Evolutionary conservation across 2,329 filamentous ascomycete genomes (phyloP), one percentile per base, ranked within the genome.

Genomic region (Chrysoporthe cubensis): DNA sequence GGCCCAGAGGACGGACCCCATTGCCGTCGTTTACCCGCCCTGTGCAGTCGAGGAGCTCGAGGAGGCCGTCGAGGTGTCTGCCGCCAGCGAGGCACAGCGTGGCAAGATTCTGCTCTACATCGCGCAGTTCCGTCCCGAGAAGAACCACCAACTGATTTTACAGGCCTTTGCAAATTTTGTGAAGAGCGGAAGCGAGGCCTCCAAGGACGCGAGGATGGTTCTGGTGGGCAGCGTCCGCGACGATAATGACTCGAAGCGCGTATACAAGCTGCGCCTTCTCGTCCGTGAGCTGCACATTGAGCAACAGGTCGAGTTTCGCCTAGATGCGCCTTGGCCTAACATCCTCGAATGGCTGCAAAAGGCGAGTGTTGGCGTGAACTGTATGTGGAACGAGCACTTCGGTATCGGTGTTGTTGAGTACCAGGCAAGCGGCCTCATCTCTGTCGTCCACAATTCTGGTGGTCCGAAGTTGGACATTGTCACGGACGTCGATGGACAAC

Each of bases 381-480:
- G 92, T 75, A 99, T 99, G 96, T 99, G 96, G 95, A 98, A 97
- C 77, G 96, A 99, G 81, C 96, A 99, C 79, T 99, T 99, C 77
- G 96, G 96, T 32, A 99, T 99, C 68, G 96, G 96, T 1, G 94
- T 98, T 18, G 96, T 99, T 52, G 96, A 99, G 82, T 99, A 98
- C 76, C 94, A 98, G 77, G 96, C 96, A 4, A 96, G 96, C 0
- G 96, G 96, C 1, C 83, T 99, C 67, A 94, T 99, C 67, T 90
- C 91, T 5, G 94, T 99, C 0, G 96, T 98, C 9, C 96, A 99
- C 75, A 85, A 97, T 78, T 96, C 92, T 62, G 96, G 95, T 9
- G 96, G 96, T 0, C 96, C 96, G 1, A 97, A 96, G 79, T 80
- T 93, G 70, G 96, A 99, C 76, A 99, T 99, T 72, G 95, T 98